Percentiles rank a stretch among this genome's conserved stretches.
These are phyloP conservation scores for Termitomyces sp. DNA, from an alignment of 1,284 basidiomycete species.

Conservation along the genomic window DNA sequence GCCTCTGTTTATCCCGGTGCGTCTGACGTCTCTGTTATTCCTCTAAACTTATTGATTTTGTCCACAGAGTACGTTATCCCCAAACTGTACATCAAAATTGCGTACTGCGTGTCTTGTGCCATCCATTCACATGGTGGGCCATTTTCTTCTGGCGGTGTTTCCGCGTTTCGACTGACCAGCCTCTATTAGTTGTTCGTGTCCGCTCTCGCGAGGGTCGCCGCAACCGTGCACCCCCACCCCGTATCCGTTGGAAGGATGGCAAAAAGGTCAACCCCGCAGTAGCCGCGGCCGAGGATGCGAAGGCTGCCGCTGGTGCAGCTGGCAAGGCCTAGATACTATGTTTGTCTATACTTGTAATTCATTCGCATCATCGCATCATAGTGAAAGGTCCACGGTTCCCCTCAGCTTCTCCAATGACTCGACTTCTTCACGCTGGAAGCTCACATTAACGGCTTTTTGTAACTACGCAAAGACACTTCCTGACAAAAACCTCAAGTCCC, in stretches of 20 bases:
- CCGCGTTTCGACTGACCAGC: background rate
- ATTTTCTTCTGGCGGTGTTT: background rate
- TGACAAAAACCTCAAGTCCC: too few species aligned
- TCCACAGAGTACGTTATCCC: conserved; percentile 89
- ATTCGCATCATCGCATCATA: conserved; percentile 5
- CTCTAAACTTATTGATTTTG: conserved; percentile 4
- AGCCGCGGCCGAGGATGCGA: conserved; percentile 64
- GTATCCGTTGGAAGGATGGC: conserved; percentile 96
- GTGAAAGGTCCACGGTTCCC: background rate
- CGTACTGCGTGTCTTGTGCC: conserved; percentile 98
- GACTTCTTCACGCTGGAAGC: too few species aligned
- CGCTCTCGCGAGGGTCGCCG: conserved; percentile 90
- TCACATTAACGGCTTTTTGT: background rate
- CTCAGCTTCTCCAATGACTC: too few species aligned
- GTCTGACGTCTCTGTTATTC: conserved; percentile 26
- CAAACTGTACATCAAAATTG: conserved; percentile 99
- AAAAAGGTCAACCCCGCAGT: conserved; percentile 92
- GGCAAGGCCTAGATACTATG: conserved; percentile 39
- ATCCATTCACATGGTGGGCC: conserved; percentile 94
- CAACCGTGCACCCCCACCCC: conserved; percentile 94
- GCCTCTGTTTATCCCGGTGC: conserved; percentile 90
- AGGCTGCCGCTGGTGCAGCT: conserved; percentile 38
- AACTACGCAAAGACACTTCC: background rate
- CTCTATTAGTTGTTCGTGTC: conserved; percentile 79
- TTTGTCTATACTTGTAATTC: conserved; percentile 16